Conservation (phyloP, 805 yeast species). For the Candida khao-thaluensis region DNA sequence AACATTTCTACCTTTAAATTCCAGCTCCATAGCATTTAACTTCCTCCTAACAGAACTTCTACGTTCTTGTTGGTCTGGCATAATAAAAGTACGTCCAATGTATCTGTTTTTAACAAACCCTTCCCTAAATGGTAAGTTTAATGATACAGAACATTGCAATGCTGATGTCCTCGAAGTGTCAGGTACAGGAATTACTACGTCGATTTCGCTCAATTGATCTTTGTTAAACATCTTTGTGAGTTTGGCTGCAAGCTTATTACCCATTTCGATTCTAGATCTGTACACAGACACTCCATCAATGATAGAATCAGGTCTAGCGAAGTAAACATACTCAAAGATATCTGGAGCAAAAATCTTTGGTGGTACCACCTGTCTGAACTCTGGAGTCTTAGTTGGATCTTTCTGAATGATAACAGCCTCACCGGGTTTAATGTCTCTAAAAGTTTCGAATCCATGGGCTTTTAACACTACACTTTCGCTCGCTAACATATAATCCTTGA, state of each 20-base stretch:
- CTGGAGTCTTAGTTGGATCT: constrained; percentile 53
- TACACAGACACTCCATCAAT: constrained; percentile 96
- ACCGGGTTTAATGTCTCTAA: constrained; percentile 87
- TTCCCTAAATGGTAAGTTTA: constrained; percentile 86
- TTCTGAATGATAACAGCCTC: constrained; percentile 95
- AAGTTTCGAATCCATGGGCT: constrained; percentile 81
- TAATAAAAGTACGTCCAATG: constrained; percentile 95
- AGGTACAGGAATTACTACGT: constrained; percentile 96
- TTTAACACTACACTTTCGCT: constrained; percentile 92
- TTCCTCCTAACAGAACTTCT: constrained; percentile 91
- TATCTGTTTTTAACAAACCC: constrained; percentile 96
- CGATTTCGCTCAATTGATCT: constrained; percentile 50
- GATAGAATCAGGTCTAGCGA: constrained; percentile 96
- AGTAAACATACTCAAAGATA: constrained; percentile 94
- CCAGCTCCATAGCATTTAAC: constrained; percentile 93
- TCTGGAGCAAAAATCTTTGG: constrained; percentile 85
- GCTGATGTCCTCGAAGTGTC: constrained; percentile 98
- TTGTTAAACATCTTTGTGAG: constrained; percentile 40
- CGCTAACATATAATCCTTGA: constrained; percentile 88
- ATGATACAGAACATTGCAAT: constrained; percentile 79
- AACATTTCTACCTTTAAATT: constrained; percentile 81
- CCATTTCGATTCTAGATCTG: constrained; percentile 91
- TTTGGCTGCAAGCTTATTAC: constrained; percentile 78
- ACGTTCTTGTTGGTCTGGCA: constrained; percentile 97
- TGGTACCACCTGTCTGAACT: constrained; percentile 82